Conservation (phyloP, 345 rosid species). For the Firmiana major region DNA sequence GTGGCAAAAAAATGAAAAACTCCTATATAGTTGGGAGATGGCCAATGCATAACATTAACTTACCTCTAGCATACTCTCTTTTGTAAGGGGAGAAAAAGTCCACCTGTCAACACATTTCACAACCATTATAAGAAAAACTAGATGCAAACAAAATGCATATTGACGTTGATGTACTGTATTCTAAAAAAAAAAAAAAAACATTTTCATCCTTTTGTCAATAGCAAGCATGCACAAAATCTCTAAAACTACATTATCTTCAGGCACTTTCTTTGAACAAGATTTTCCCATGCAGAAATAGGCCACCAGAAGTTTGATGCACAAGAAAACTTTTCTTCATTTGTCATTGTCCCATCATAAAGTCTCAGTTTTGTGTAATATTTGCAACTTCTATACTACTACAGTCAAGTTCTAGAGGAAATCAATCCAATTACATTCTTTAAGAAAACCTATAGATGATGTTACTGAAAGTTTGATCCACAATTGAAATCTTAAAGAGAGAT, state of each 20-base stretch:
- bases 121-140: neutral
- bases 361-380: neutral
- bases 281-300: neutral
- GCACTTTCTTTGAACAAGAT: neutral
- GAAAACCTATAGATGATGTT: neutral
- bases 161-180: neutral
- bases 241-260: neutral
- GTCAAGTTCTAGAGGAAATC: neutral
- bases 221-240: neutral
- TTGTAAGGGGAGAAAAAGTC: conserved; percentile 73
- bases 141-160: neutral
- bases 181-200: neutral
- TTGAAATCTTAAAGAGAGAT: neutral
- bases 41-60: conserved; percentile 21
- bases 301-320: neutral
- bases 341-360: neutral
- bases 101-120: conserved; percentile 50
- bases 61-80: conserved; percentile 75
- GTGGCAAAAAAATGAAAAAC: neutral
- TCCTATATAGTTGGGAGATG: neutral
- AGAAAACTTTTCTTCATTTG: neutral
- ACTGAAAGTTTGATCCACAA: neutral
- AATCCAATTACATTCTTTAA: neutral
- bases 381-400: neutral
- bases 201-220: neutral